A percentile compares a stretch with the other conserved stretches of the same genome.
Conservation (phyloP, 352 stramenopile genomes). For the Pythium dissimile region DNA sequence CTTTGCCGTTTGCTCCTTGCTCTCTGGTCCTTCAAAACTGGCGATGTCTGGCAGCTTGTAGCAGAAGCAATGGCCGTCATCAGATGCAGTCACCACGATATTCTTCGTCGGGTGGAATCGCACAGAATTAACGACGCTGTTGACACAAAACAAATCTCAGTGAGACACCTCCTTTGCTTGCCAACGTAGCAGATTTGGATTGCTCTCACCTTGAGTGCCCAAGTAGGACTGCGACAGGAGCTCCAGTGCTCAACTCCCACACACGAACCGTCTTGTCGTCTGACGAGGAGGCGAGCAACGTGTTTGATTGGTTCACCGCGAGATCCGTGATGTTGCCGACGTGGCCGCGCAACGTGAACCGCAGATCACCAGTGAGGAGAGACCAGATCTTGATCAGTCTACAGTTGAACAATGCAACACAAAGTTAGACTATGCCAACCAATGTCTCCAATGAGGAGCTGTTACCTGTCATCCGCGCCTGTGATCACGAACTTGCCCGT, state of each 20-base stretch:
- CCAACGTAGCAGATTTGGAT: too few relatives aligned
- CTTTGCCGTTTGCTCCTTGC: slow-evolving; percentile 75
- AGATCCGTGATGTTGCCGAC: slow-evolving; percentile 89
- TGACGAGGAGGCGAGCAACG: slow-evolving; percentile 79
- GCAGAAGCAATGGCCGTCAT: slow-evolving; percentile 89
- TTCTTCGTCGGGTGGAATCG: slow-evolving; percentile 86
- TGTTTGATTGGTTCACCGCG: slow-evolving; percentile 82
- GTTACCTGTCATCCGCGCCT: slow-evolving; percentile 94
- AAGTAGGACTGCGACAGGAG: slow-evolving; percentile 79
- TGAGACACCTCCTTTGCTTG: too few relatives aligned
- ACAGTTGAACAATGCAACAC: background rate
- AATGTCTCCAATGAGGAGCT: background rate
- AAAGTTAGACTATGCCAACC: background rate
- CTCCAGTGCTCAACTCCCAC: slow-evolving; percentile 83
- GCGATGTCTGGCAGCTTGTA: slow-evolving; percentile 86
- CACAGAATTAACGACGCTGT: slow-evolving; percentile 79
- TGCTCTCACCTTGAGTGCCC: slow-evolving; percentile 77
- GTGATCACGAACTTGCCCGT: slow-evolving; percentile 95
- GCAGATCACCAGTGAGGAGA: slow-evolving; percentile 74
- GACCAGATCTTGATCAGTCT: slow-evolving; percentile 97
- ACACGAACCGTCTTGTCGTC: slow-evolving; percentile 88
- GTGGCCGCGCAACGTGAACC: slow-evolving; percentile 82
- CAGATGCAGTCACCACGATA: slow-evolving; percentile 89
- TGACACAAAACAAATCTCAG: background rate
- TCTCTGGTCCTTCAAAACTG: slow-evolving; percentile 44